These are phyloP conservation scores for Candida odintsovae DNA, from an alignment of 805 yeast genomes.

Conservation along the genomic window DNA sequence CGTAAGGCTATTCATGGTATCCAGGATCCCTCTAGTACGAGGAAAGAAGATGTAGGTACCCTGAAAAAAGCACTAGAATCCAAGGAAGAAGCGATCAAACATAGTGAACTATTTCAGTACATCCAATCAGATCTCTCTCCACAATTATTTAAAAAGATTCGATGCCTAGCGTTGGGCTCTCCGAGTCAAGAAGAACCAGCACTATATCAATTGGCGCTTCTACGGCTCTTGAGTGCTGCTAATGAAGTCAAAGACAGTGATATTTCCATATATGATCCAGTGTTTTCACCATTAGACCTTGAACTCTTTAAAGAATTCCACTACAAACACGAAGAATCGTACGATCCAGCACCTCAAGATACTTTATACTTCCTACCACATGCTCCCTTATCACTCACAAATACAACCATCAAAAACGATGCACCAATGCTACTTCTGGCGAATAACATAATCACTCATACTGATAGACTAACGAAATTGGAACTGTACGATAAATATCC, in stretches of 20 bases:
- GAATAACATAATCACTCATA: constrained; percentile 47
- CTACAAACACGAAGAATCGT: constrained; percentile 11
- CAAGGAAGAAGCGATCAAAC: constrained; percentile 19
- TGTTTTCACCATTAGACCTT: constrained; percentile 43
- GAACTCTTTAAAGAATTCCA: constrained; percentile 26
- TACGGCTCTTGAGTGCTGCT: constrained; percentile 35
- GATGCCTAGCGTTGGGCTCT: constrained; percentile 72
- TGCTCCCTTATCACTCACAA: constrained; percentile 56
- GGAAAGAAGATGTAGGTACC: not conserved
- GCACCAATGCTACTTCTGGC: constrained; percentile 40
- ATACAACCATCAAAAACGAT: constrained; percentile 28
- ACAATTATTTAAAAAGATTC: constrained; percentile 27
- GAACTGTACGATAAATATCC: constrained; percentile 41
- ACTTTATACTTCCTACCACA: constrained; percentile 66
- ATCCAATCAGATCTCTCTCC: constrained; percentile 16
- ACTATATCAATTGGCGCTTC: constrained; percentile 58
- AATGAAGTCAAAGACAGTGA: constrained; percentile 11
- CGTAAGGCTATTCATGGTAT: constrained; percentile 1
- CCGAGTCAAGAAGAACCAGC: constrained; percentile 56
- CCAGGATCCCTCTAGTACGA: not conserved
- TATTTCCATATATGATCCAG: constrained; percentile 62
- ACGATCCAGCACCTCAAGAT: constrained; percentile 3
- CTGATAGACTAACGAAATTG: constrained; percentile 42
- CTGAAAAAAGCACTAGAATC: constrained; percentile 9
- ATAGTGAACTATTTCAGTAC: constrained; percentile 25